A percentile compares a stretch with the other conserved stretches of the same genome.
Evolutionary conservation across 1,139 yeast genomes (phyloP).

Genomic region (Hemisphaericaspora xylofermentans): DNA sequence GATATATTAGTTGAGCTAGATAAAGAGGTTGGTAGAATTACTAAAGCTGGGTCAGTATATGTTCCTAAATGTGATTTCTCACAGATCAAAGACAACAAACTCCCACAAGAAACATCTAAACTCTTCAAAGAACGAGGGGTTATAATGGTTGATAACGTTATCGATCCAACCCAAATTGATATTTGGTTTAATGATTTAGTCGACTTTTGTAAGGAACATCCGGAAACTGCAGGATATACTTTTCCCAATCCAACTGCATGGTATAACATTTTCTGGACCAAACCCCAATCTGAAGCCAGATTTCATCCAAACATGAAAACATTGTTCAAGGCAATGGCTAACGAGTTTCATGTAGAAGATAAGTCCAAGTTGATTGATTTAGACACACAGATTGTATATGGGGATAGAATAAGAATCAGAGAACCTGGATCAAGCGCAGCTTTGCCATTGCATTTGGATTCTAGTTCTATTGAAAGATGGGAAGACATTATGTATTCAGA

Average conservation of each 20-base stretch:
- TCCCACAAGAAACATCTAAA: constrained; percentile 15
- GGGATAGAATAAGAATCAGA: constrained; percentile 42
- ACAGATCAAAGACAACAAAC: constrained; percentile 14
- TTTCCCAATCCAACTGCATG: constrained; percentile 30
- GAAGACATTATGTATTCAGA: constrained; percentile 31
- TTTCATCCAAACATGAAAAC: constrained; percentile 37
- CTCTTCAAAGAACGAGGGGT: constrained; percentile 19
- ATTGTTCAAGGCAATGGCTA: constrained; percentile 29
- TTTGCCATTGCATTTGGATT: constrained; percentile 45
- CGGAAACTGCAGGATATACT: constrained; percentile 29
- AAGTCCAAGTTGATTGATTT: constrained; percentile 25
- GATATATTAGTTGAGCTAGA: constrained; percentile 21
- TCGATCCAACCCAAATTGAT: constrained; percentile 16
- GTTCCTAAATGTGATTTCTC: constrained; percentile 20
- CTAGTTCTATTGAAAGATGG: constrained; percentile 46
- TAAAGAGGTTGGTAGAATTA: constrained; percentile 16
- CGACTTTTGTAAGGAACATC: constrained; percentile 24
- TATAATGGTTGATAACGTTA: constrained; percentile 22
- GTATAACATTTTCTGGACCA: constrained; percentile 42
- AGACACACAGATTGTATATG: constrained; percentile 33
- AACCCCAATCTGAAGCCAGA: constrained; percentile 42
- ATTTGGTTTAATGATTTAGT: constrained; percentile 20
- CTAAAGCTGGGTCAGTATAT: constrained; percentile 15
- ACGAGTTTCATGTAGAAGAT: constrained; percentile 33
- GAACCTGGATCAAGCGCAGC: constrained; percentile 38